Base-by-base conservation (phyloP, 306 rosid genomes). In the Dalbergia cultrata region DNA sequence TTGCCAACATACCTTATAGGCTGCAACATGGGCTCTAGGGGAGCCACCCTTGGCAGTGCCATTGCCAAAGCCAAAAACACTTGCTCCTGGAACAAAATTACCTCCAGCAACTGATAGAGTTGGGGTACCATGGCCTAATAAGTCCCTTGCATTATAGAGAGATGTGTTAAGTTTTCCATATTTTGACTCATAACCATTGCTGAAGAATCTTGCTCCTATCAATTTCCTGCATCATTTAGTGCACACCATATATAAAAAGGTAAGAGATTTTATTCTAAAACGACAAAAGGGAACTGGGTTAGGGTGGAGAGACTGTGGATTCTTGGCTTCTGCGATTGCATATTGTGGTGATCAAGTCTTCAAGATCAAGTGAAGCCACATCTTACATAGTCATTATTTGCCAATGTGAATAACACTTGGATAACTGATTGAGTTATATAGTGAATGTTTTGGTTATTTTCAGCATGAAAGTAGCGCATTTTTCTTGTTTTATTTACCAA, bases 121-220 rank as follows among this genome's bases (percentile, higher is more conserved):
- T 12, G 4, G 56, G 56, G 56, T 49, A 2, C 56, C 56, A 49
- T 49, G 56, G 16, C 56, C 56, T 49, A 49, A 0, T 12, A 14
- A 4, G 56, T 49, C 56, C 16, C 56, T 12, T 49, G 56, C 56
- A 12, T 16, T 49, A 49, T 80, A 57, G 9, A 53, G 21, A 45
- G 88, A 81, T 12, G 21, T 7, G 58, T 87, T 77, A 1, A 72
- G 74, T 3, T 68, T 78, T 6, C 85, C 77, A 0, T 57, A 72
- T 58, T 17, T 63, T 12, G 90, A 80, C 13, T 52, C 74, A 13
- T 66, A 87, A 0, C 94, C 97, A 45, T 85, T 86, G 80, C 79
- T 88, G 74, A 90, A 93, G 82, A 82, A 91, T 78, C 91, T 79
- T 41, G 90, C 97, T 84, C 97, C 94, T 11, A 91, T 88, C 65